A percentile compares a stretch with the other conserved stretches of the same genome.
phyloP scores from a whole-genome alignment of 139 green algal species.

The Mychonastes homosphaera region DNA sequence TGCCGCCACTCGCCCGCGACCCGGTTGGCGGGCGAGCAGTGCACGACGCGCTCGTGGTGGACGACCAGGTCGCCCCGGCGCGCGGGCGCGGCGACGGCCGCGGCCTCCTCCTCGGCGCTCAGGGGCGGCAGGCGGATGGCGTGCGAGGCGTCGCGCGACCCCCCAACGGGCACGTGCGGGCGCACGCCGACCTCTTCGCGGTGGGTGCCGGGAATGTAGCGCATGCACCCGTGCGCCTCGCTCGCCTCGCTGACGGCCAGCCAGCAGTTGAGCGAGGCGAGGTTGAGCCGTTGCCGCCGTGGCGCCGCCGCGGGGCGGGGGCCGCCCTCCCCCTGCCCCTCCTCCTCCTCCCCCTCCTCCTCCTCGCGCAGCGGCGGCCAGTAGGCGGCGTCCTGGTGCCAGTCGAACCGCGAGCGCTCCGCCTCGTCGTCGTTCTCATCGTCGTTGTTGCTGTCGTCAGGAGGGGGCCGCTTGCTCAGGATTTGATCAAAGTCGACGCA shows the following conservation, averaged over 20 bases:
- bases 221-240: slow-evolving; percentile 54
- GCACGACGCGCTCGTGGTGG: slow-evolving; percentile 46
- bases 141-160: slow-evolving; percentile 37
- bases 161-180: slow-evolving; percentile 14
- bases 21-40: slow-evolving; percentile 45
- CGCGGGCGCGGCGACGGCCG: slow-evolving; percentile 26
- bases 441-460: no score
- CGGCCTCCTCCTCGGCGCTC: slow-evolving; percentile 11
- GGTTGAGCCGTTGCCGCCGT: slow-evolving; percentile 27
- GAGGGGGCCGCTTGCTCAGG: slow-evolving; percentile 41
- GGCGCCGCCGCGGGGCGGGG: no score
- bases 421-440: no score
- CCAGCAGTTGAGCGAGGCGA: slow-evolving; percentile 55
- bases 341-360: not conserved
- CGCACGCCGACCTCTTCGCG: slow-evolving; percentile 28
- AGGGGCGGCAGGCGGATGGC: slow-evolving; percentile 29
- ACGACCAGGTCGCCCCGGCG: slow-evolving; percentile 47
- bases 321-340: slow-evolving; percentile 36
- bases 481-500: slow-evolving; percentile 63
- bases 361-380: slow-evolving; percentile 1
- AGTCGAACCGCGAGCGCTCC: slow-evolving; percentile 46
- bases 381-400: slow-evolving; percentile 41
- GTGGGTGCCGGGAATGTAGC: slow-evolving; percentile 47
- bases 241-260: slow-evolving; percentile 40
- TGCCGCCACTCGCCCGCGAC: slow-evolving; percentile 27